phyloP scores from a whole-genome alignment of 441 rosid species.

The Adansonia grandidieri region DNA sequence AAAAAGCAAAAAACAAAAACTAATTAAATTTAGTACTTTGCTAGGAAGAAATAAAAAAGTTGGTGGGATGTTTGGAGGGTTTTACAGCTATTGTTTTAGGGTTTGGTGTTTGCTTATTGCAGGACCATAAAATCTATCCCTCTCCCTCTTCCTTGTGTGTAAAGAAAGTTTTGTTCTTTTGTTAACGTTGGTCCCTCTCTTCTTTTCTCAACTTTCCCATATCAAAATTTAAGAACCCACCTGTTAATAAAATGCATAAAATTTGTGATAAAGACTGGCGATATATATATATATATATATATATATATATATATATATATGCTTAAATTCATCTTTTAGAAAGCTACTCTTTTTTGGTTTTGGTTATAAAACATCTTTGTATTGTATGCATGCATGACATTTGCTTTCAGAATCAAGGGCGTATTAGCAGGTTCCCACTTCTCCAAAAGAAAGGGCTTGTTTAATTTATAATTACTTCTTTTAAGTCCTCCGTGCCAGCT shows the following conservation, averaged over 20 bases:
- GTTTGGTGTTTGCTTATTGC: not conserved
- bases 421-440: slow-evolving; percentile 32
- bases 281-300: not conserved
- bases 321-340: slow-evolving; percentile 31
- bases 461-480: not conserved
- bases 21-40: not conserved
- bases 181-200: not conserved
- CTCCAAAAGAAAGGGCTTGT: not conserved
- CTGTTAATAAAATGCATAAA: not conserved
- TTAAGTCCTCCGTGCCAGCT: not conserved
- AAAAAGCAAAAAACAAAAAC: not conserved
- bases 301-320: not conserved
- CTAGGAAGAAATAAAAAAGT: not conserved
- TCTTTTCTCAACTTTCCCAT: not conserved
- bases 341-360: slow-evolving; percentile 29
- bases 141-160: slow-evolving; percentile 25
- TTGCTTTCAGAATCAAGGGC: slow-evolving; percentile 30
- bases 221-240: not conserved
- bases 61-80: not conserved
- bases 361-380: slow-evolving; percentile 24
- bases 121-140: not conserved
- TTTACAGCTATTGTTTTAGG: not conserved
- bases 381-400: slow-evolving; percentile 11
- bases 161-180: slow-evolving; percentile 6
- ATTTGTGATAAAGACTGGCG: not conserved